Conservation (phyloP, 2,329 filamentous ascomycete species). For the Neonectria neomacrospora region DNA sequence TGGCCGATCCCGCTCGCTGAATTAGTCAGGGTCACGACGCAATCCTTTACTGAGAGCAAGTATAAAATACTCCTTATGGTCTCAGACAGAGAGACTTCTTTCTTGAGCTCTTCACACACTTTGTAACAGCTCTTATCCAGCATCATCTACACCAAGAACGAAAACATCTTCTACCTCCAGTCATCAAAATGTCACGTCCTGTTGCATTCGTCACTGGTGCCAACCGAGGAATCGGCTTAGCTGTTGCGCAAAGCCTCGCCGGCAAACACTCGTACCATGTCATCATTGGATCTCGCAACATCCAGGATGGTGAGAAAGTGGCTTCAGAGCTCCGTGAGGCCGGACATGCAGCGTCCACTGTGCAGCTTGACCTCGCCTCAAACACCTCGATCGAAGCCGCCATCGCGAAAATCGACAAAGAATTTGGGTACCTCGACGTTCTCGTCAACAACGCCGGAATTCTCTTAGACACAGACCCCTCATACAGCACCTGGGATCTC, state of each 20-base stretch:
- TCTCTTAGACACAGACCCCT: conserved; percentile 35
- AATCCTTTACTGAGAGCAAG: neutral
- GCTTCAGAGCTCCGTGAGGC: conserved; percentile 33
- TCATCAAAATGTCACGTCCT: neutral
- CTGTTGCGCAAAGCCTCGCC: conserved; percentile 33
- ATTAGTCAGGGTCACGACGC: neutral
- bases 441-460: conserved; percentile 49
- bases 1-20: neutral
- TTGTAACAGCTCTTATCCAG: neutral
- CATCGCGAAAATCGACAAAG: conserved; percentile 29
- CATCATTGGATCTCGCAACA: conserved; percentile 45
- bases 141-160: neutral
- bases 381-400: conserved; percentile 39
- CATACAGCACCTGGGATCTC: conserved; percentile 43
- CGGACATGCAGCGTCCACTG: conserved; percentile 36
- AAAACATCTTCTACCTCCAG: neutral
- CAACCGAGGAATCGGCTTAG: conserved; percentile 30
- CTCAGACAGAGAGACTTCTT: neutral
- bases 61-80: neutral
- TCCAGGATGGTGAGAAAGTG: conserved; percentile 36
- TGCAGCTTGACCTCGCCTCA: conserved; percentile 41
- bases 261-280: conserved; percentile 40
- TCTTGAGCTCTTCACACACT: neutral
- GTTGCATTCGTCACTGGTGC: conserved; percentile 32
- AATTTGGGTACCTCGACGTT: conserved; percentile 44